phyloP scores from a whole-genome alignment of 2,329 filamentous ascomycete species.

The Madurella fahalii region DNA sequence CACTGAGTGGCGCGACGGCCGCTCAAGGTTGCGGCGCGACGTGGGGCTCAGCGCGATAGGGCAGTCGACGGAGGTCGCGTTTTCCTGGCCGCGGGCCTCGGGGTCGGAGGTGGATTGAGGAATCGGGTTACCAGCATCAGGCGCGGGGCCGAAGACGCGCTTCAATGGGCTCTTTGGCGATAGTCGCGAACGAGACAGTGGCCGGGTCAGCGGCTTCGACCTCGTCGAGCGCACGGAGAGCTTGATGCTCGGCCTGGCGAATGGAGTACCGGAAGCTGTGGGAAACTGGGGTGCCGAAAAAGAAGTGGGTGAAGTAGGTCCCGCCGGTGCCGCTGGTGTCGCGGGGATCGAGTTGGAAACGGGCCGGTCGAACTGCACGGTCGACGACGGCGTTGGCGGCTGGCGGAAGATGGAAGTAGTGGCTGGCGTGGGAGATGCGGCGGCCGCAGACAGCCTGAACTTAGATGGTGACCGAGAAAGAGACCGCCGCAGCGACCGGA shows the following conservation, averaged over 20 bases:
- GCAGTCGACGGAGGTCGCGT: slow-evolving; percentile 30
- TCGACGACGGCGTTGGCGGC: slow-evolving; percentile 54
- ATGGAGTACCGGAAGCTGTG: slow-evolving; percentile 53
- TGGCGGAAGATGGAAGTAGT: slow-evolving; percentile 52
- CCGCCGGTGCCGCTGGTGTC: slow-evolving; percentile 16
- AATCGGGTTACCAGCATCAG: slow-evolving; percentile 66
- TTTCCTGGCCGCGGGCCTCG: slow-evolving; percentile 41
- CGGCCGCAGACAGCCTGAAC: slow-evolving; percentile 54
- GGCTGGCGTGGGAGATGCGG: slow-evolving; percentile 45
- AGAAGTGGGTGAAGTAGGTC: slow-evolving; percentile 30
- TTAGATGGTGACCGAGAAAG: slow-evolving; percentile 93
- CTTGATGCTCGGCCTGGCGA: slow-evolving; percentile 60
- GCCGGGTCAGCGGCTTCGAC: slow-evolving; percentile 53
- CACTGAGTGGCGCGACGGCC: slow-evolving; percentile 50
- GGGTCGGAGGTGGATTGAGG: slow-evolving; percentile 46
- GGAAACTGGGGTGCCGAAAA: slow-evolving; percentile 40
- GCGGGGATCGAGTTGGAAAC: slow-evolving; percentile 26
- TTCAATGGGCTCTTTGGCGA: slow-evolving; percentile 80
- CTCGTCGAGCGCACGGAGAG: slow-evolving; percentile 62
- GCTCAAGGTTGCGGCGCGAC: slow-evolving; percentile 45
- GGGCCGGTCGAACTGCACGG: slow-evolving; percentile 42
- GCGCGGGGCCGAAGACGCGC: slow-evolving; percentile 66
- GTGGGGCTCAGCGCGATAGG: slow-evolving; percentile 37
- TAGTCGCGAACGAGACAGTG: slow-evolving; percentile 59
- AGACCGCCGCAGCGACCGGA: slow-evolving; percentile 79